A percentile compares a stretch with the other conserved stretches of the same genome.
Conservation (phyloP, 306 rosid genomes). For the Quercus mongolica region DNA sequence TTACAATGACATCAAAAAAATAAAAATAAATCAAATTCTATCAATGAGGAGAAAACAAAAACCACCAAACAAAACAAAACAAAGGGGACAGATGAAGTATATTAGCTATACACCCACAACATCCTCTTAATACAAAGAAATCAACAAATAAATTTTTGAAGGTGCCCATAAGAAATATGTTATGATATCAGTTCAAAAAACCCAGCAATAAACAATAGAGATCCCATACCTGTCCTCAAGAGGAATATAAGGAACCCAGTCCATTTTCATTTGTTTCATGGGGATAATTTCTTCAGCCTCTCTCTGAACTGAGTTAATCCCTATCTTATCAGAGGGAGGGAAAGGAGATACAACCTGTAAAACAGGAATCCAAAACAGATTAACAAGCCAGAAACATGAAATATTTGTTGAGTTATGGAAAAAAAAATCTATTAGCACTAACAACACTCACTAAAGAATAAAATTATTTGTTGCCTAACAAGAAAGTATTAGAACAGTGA, state of each 20-base stretch:
- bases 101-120: no score
- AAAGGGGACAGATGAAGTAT: no score
- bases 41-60: no score
- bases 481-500: neutral
- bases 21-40: neutral
- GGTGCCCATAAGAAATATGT: slow-evolving; percentile 10
- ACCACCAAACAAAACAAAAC: no score
- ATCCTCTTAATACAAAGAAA: neutral
- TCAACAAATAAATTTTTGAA: neutral
- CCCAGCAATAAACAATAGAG: slow-evolving; percentile 3
- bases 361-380: slow-evolving; percentile 5
- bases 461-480: neutral
- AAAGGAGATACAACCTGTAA: slow-evolving; percentile 73
- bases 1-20: neutral
- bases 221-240: slow-evolving; percentile 44
- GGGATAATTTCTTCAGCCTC: slow-evolving; percentile 87
- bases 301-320: slow-evolving; percentile 88
- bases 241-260: slow-evolving; percentile 93
- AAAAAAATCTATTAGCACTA: neutral
- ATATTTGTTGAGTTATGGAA: neutral
- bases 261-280: slow-evolving; percentile 98
- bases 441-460: neutral
- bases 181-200: neutral
- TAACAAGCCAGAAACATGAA: neutral
- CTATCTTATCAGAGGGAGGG: slow-evolving; percentile 89